Evolutionary conservation across 352 stramenopile species (phyloP).

Genomic region (Phytophthora macrochlamydospora): DNA sequence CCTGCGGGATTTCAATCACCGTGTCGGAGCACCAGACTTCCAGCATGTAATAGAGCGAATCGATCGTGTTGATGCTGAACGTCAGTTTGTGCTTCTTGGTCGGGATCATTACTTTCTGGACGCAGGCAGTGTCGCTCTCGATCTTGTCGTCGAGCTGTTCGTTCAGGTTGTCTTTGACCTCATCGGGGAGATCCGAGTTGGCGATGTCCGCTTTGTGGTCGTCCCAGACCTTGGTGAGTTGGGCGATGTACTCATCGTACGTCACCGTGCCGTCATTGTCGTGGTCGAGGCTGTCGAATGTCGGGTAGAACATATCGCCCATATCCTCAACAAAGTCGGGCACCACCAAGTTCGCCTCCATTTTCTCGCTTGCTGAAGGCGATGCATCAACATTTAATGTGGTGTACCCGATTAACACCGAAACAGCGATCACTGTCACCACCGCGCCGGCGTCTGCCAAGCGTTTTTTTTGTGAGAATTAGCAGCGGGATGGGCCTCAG

Average conservation of each 20-base stretch:
- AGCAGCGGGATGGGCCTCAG: conserved; percentile 36
- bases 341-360: conserved; percentile 23
- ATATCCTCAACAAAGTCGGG: conserved; percentile 37
- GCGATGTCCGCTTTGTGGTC: conserved; percentile 32
- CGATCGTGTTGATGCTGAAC: conserved; percentile 32
- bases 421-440: conserved; percentile 42
- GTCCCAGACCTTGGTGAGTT: conserved; percentile 31
- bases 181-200: conserved; percentile 30
- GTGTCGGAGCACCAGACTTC: conserved; percentile 43
- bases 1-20: conserved; percentile 34
- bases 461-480: conserved; percentile 53
- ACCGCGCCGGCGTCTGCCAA: conserved; percentile 45
- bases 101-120: conserved; percentile 45
- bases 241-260: conserved; percentile 43
- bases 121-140: conserved; percentile 35
- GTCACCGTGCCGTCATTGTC: conserved; percentile 39
- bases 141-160: conserved; percentile 49
- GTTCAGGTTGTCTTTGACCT: conserved; percentile 45
- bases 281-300: conserved; percentile 39
- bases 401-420: conserved; percentile 47
- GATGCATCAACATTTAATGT: conserved; percentile 14
- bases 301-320: conserved; percentile 49
- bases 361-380: conserved; percentile 13
- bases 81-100: conserved; percentile 32
- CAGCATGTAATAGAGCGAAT: conserved; percentile 42